Evolutionary conservation across 176 grass and related monocot genomes (phyloP).

Genomic region (Coix lacrymajobi): DNA sequence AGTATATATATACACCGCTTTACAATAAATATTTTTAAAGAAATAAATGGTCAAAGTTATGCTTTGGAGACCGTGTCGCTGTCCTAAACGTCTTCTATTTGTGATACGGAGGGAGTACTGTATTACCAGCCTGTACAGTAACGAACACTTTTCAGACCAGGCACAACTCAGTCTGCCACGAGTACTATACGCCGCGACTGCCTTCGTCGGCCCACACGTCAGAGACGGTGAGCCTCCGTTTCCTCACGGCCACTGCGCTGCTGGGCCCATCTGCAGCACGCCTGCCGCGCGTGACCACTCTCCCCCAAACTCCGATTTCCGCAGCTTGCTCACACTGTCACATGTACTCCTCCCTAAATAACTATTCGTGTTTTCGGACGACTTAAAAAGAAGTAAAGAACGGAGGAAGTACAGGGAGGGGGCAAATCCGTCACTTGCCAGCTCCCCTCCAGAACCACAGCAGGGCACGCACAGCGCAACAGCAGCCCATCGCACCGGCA

Average conservation of each 20-base stretch:
- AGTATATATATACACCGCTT: no score
- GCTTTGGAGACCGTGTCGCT: no score
- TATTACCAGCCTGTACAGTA: neutral
- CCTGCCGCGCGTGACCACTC: neutral
- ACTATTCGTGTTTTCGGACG: no score
- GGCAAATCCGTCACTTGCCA: slow-evolving; percentile 21
- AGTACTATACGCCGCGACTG: neutral
- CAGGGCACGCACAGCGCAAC: neutral
- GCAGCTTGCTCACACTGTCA: neutral
- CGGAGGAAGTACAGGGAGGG: no score
- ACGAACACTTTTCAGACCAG: neutral
- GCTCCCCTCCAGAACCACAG: neutral
- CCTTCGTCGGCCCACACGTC: neutral
- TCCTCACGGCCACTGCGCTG: neutral
- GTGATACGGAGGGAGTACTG: no score
- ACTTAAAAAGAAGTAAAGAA: no score
- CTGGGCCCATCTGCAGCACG: neutral
- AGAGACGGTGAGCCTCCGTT: neutral
- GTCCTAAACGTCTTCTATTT: no score
- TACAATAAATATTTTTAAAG: no score
- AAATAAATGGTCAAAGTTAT: no score
- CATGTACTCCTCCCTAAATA: no score
- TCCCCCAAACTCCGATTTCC: neutral
- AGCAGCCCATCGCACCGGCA: neutral
- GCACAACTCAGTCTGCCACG: neutral